phyloP scores from a whole-genome alignment of 2,329 filamentous ascomycete species.

The Furcasterigmium furcatum region DNA sequence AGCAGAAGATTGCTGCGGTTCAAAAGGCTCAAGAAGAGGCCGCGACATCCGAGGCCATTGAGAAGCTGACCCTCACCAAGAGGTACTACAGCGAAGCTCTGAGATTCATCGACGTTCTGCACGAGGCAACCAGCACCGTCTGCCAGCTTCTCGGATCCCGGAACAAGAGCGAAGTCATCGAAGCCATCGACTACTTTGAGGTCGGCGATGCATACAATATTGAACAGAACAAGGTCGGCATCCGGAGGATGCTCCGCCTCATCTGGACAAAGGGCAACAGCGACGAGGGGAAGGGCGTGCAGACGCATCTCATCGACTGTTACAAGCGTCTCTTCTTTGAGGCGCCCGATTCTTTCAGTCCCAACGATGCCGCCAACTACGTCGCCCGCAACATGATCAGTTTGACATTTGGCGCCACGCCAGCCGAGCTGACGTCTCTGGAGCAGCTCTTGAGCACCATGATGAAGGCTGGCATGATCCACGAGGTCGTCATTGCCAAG shows the following conservation, averaged over 20 bases:
- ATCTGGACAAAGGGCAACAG: conserved; percentile 99
- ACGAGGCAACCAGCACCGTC: conserved; percentile 75
- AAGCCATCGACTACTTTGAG: conserved; percentile 98
- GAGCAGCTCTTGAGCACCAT: conserved; percentile 95
- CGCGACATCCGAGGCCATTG: conserved; percentile 83
- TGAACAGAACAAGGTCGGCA: conserved; percentile 87
- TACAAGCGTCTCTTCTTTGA: conserved; percentile 97
- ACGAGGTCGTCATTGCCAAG: conserved; percentile 83
- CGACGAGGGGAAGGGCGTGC: conserved; percentile 97
- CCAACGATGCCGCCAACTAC: conserved; percentile 91
- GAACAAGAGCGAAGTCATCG: conserved; percentile 98
- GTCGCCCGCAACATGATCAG: conserved; percentile 99
- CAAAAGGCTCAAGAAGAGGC: conserved; percentile 83
- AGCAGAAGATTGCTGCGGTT: conserved; percentile 69
- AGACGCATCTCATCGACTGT: conserved; percentile 93
- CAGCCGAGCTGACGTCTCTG: conserved; percentile 89
- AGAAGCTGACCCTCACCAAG: conserved; percentile 81
- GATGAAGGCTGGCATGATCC: conserved; percentile 90
- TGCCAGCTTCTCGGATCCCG: conserved; percentile 87
- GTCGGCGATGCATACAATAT: conserved; percentile 95
- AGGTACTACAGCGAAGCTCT: conserved; percentile 93
- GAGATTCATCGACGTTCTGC: conserved; percentile 88
- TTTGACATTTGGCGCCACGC: conserved; percentile 91
- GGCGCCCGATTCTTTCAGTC: conserved; percentile 81
- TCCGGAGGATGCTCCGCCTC: conserved; percentile 89